Evolutionary conservation across 192 early-diverging fungal genomes (phyloP).

Genomic region (Jimgerdemannia flammicorona): DNA sequence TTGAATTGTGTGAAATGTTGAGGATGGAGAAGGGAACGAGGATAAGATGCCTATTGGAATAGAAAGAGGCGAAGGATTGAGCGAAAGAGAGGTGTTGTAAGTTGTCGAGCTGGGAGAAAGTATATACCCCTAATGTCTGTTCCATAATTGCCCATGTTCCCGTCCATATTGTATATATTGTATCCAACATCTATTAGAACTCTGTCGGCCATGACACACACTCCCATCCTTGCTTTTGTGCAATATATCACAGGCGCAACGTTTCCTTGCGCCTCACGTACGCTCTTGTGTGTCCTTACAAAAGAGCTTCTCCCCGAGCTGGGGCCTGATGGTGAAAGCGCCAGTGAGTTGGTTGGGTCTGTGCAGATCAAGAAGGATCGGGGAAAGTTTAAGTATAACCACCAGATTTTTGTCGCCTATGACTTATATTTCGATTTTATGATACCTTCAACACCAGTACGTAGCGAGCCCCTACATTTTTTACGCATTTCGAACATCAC

Average conservation of each 20-base stretch:
- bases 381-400: background rate
- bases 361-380: background rate
- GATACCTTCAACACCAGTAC: background rate
- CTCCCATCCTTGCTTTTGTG: slow-evolving; percentile 38
- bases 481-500: slow-evolving; percentile 19
- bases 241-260: slow-evolving; percentile 39
- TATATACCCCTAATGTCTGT: background rate
- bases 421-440: background rate
- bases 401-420: background rate
- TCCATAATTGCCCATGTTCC: background rate
- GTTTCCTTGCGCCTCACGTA: slow-evolving; percentile 43
- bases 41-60: too few species aligned
- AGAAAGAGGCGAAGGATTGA: too few species aligned
- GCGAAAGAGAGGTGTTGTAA: too few species aligned
- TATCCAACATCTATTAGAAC: slow-evolving; percentile 26
- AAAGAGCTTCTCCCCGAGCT: background rate
- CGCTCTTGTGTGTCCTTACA: slow-evolving; percentile 42
- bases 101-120: too few species aligned
- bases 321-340: background rate
- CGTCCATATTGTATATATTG: slow-evolving; percentile 3
- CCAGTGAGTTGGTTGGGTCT: background rate
- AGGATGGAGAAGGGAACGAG: background rate
- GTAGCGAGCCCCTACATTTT: slow-evolving; percentile 8
- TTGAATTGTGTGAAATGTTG: background rate
- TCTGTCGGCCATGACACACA: slow-evolving; percentile 34